These are phyloP conservation scores for Earliella scabrosa DNA, from an alignment of 1,284 basidiomycete species.

Conservation along the genomic window DNA sequence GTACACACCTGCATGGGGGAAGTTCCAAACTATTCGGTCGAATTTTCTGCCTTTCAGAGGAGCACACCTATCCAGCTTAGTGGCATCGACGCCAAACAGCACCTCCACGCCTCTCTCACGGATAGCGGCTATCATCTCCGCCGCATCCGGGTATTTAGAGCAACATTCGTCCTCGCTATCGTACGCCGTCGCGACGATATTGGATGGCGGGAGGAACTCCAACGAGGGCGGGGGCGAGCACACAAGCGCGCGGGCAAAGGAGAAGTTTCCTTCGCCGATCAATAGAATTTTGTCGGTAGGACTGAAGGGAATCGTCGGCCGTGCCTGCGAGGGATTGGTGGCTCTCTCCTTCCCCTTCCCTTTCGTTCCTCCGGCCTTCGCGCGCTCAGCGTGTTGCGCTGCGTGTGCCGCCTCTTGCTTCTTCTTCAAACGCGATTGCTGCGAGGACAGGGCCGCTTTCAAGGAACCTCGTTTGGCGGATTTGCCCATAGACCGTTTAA, in stretches of 20 bases:
- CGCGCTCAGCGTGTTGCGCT: conserved; percentile 52
- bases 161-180: conserved; percentile 82
- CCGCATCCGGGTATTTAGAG: conserved; percentile 85
- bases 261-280: conserved; percentile 97
- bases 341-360: conserved; percentile 35
- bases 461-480: conserved; percentile 55
- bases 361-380: conserved; percentile 39
- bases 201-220: conserved; percentile 61
- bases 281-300: conserved; percentile 82
- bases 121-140: conserved; percentile 62
- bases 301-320: conserved; percentile 72
- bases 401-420: conserved; percentile 55
- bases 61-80: conserved; percentile 66
- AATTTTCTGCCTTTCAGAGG: conserved; percentile 62
- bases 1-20: conserved; percentile 90
- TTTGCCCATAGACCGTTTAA: conserved; percentile 42
- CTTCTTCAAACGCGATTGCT: conserved; percentile 67
- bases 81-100: conserved; percentile 87
- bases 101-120: conserved; percentile 70
- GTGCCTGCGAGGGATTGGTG: conserved; percentile 25
- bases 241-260: conserved; percentile 83
- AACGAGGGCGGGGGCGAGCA: conserved; percentile 53
- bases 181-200: conserved; percentile 87
- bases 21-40: conserved; percentile 93
- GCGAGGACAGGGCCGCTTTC: conserved; percentile 67